Percentiles rank a stretch among this genome's conserved stretches.
phyloP scores from a whole-genome alignment of 2,329 filamentous ascomycete species.

The Hymenoscyphus fructigenus region DNA sequence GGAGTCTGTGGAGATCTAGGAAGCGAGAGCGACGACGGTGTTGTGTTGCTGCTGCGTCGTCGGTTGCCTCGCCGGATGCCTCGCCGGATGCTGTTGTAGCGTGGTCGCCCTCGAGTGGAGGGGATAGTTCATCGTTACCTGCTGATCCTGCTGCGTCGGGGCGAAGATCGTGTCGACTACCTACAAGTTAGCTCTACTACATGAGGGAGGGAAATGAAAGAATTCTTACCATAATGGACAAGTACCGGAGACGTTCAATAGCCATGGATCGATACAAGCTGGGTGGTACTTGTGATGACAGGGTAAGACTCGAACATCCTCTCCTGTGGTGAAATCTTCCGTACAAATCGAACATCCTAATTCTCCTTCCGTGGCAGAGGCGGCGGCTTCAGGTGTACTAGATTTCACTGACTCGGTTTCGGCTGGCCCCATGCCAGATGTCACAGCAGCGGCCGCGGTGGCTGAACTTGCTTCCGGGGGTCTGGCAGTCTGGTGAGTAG shows the following conservation, averaged over 20 bases:
- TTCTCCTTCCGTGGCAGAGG: constrained; percentile 23
- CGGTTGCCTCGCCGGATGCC: constrained; percentile 39
- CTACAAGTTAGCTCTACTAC: constrained; percentile 18
- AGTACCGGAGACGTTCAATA: constrained; percentile 67
- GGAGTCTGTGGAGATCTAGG: constrained; percentile 56
- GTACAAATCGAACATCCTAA: constrained; percentile 68
- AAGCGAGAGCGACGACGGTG: constrained; percentile 51
- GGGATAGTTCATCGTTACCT: constrained; percentile 28
- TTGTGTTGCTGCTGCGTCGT: constrained; percentile 38
- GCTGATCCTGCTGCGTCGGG: constrained; percentile 27
- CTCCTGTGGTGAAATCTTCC: constrained; percentile 64
- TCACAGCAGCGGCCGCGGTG: constrained; percentile 8
- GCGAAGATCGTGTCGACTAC: constrained; percentile 40
- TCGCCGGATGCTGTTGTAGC: constrained; percentile 27
- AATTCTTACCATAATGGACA: constrained; percentile 64
- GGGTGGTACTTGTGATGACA: constrained; percentile 70
- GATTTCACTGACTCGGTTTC: constrained; percentile 24
- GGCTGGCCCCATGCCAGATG: constrained; percentile 26
- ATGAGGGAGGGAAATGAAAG: neutral
- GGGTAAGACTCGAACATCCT: constrained; percentile 66
- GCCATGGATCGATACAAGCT: constrained; percentile 67
- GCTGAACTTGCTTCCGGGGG: neutral
- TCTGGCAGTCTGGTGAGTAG: constrained; percentile 6
- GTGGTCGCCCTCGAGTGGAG: constrained; percentile 28
- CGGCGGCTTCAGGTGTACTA: constrained; percentile 11